Conservation (phyloP, 2,329 filamentous ascomycete genomes). For the Aspergillus clavatus region DNA sequence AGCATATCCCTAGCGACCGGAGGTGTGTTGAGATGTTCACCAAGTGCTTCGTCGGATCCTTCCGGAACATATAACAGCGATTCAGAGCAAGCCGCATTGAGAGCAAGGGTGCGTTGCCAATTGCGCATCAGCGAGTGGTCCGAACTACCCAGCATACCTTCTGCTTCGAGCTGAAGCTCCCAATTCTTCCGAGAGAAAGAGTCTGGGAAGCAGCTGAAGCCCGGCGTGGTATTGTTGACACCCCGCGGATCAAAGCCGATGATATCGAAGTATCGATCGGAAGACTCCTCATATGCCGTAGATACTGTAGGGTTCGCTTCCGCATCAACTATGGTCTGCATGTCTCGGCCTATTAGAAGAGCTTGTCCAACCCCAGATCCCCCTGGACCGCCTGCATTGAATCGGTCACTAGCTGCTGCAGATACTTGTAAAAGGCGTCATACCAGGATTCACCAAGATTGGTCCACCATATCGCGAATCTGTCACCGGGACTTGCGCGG, state of each 20-base stretch:
- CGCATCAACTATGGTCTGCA: constrained; percentile 38
- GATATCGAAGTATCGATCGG: constrained; percentile 36
- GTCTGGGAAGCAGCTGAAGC: constrained; percentile 39
- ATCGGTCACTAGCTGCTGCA: constrained; percentile 3
- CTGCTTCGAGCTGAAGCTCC: constrained; percentile 31
- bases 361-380: constrained; percentile 39
- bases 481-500: constrained; percentile 39
- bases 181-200: constrained; percentile 27
- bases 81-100: constrained; percentile 29
- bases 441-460: constrained; percentile 46
- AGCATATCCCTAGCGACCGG: constrained; percentile 34
- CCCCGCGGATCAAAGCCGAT: constrained; percentile 45
- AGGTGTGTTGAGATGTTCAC: constrained; percentile 31
- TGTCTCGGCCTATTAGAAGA: constrained; percentile 26
- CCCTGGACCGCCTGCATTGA: constrained; percentile 40
- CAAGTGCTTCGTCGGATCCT: constrained; percentile 22
- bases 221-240: constrained; percentile 39
- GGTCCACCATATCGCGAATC: constrained; percentile 45
- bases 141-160: constrained; percentile 34
- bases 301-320: constrained; percentile 17
- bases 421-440: constrained; percentile 1
- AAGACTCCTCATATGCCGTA: neutral
- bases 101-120: constrained; percentile 31
- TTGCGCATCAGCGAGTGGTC: constrained; percentile 24
- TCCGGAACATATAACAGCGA: constrained; percentile 15